Base-by-base conservation (phyloP, 768 basidiomycete species). In the Leccinellum albellum region DNA sequence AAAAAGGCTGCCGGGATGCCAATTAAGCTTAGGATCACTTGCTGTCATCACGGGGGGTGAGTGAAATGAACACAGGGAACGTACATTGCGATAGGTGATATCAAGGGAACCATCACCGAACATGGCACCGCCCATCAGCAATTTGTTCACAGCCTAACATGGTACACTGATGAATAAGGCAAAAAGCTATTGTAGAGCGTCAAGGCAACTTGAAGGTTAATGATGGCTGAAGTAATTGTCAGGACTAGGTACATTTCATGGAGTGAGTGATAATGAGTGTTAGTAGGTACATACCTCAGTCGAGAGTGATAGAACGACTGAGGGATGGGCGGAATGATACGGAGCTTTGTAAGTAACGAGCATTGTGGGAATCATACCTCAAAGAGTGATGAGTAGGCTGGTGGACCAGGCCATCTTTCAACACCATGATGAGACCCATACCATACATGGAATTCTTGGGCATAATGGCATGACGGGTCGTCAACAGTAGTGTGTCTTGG, bases 1-100 rank as follows among this genome's bases (percentile, higher is more conserved):
- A 90, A 69, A 26, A 91, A 76, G 1, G 89, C 85, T 0, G 87
- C 86, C 0, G 89, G 88, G 7, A 91, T 77, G 12, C 88, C 87
- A 24, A 86, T 77, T 0, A 81, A 75, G 54, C 83, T 85, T 33
- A 90, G 68, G 54, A 91, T 89, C 15, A 85, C 83, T 80, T 84
- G 82, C 87, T 89, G 62, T 50, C 14, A 23, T 29, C 29, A 35
- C 31, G 26, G 17, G 28, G 29, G 3, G 21, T 63, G 33, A 61
- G 50, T 37, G 17, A 1, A 33, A 8, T 15, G 17, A 4, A 1
- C 6, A 26, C 6, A 15, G 6, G 20, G 24, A 5, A 53, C 77
- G 7, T 63, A 85, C 84, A 60, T 90, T 90, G 42, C 88, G 82
- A 61, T 90, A 91, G 1, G 87, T 87, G 60, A 82, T 85, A 62